Conservation (phyloP, 106 monocot species). For the Dendrobium officinale region DNA sequence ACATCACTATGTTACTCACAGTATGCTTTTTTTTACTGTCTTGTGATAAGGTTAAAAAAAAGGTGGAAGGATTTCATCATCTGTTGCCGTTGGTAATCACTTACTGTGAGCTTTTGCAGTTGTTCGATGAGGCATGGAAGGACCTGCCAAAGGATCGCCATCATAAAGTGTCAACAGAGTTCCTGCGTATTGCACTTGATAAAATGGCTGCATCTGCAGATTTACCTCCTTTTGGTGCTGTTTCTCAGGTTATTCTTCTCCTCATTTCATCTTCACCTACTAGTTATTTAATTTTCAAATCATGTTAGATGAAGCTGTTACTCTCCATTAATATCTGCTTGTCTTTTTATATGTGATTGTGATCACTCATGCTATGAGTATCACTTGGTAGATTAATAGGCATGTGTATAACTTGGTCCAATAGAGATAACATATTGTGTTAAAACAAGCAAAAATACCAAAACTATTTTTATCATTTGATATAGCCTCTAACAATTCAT, state of each 20-base stretch:
- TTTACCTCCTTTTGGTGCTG: constrained; percentile 64
- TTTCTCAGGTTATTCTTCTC: constrained; percentile 34
- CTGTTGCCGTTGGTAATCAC: background rate
- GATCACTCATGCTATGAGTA: background rate
- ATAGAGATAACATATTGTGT: too few relatives aligned
- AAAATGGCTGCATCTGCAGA: constrained; percentile 49
- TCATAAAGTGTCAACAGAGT: constrained; percentile 39
- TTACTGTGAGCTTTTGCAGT: constrained; percentile 16
- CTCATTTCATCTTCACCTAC: background rate
- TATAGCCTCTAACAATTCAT: too few relatives aligned
- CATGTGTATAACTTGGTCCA: too few relatives aligned
- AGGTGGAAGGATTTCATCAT: background rate
- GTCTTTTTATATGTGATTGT: background rate
- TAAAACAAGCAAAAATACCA: too few relatives aligned
- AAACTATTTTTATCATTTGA: too few relatives aligned
- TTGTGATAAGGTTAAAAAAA: too few relatives aligned
- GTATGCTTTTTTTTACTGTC: too few relatives aligned
- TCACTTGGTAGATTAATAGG: too few relatives aligned
- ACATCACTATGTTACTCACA: too few relatives aligned
- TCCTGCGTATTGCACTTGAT: constrained; percentile 50
- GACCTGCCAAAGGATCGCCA: constrained; percentile 35
- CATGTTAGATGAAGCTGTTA: too few relatives aligned
- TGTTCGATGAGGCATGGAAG: constrained; percentile 49
- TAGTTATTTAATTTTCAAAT: background rate
- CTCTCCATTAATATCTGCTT: background rate